phyloP scores from a whole-genome alignment of 805 yeast species.

The Spathaspora boniae region DNA sequence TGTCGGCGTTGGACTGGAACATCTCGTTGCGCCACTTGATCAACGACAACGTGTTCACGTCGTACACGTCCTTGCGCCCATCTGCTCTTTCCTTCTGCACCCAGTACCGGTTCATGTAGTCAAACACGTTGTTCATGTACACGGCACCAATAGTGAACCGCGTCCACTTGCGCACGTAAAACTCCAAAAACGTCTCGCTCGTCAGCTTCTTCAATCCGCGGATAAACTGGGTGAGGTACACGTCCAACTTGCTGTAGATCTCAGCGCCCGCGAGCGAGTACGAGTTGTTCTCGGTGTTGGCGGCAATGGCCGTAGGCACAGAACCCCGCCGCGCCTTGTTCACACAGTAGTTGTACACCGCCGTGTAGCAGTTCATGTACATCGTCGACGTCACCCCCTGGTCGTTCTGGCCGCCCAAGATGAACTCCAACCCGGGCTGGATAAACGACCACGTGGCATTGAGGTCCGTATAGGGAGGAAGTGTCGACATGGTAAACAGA shows the following conservation, averaged over 20 bases:
- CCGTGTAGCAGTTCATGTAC: slow-evolving; percentile 90
- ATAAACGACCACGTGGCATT: slow-evolving; percentile 74
- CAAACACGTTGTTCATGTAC: slow-evolving; percentile 87
- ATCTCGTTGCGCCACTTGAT: slow-evolving; percentile 84
- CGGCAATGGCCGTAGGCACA: slow-evolving; percentile 11
- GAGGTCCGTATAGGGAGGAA: slow-evolving; percentile 59
- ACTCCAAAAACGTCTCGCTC: slow-evolving; percentile 69
- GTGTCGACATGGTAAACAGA: slow-evolving; percentile 4
- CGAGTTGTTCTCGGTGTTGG: slow-evolving; percentile 21
- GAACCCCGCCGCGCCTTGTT: slow-evolving; percentile 54
- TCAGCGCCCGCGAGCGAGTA: slow-evolving; percentile 81
- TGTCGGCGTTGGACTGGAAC: slow-evolving; percentile 62
- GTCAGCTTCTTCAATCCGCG: slow-evolving; percentile 45
- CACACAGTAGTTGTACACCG: slow-evolving; percentile 89
- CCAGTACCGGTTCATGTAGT: slow-evolving; percentile 96
- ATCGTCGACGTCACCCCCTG: slow-evolving; percentile 62
- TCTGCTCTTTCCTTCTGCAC: slow-evolving; percentile 93
- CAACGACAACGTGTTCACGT: slow-evolving; percentile 83
- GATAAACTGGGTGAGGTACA: slow-evolving; percentile 62
- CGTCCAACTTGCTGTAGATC: slow-evolving; percentile 68
- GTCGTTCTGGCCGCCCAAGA: slow-evolving; percentile 65
- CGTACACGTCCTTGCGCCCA: slow-evolving; percentile 85
- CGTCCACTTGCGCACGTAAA: slow-evolving; percentile 85
- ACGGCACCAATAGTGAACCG: slow-evolving; percentile 90
- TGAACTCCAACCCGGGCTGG: slow-evolving; percentile 70